Conservation (phyloP, 1,139 yeast genomes). For the Blastobotrys aristatus region DNA sequence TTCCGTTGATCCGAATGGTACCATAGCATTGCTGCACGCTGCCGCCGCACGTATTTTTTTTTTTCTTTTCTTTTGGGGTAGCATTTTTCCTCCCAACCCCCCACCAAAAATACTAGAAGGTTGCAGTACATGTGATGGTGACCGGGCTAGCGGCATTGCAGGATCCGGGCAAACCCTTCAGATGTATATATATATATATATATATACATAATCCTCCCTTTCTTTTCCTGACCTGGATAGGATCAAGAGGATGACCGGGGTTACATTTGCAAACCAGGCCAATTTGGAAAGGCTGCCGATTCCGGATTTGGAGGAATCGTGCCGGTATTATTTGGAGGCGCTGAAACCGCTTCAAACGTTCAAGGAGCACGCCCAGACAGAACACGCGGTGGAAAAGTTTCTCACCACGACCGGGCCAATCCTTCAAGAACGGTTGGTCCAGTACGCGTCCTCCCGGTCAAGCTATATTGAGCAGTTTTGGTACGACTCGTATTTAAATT, state of each 20-base stretch:
- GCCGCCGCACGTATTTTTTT: not conserved
- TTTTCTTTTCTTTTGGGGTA: not conserved
- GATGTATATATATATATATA: too few relatives aligned
- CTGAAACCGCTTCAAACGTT: slow-evolving; percentile 64
- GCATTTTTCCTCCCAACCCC: not conserved
- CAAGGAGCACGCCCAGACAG: slow-evolving; percentile 58
- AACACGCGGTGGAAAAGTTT: slow-evolving; percentile 55
- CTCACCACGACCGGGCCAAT: slow-evolving; percentile 54
- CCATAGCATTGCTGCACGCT: not conserved
- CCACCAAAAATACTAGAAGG: not conserved
- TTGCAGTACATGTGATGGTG: not conserved
- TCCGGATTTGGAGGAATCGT: slow-evolving; percentile 64
- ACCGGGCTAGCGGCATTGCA: slow-evolving; percentile 8
- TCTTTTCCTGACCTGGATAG: too few relatives aligned
- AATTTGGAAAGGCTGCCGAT: slow-evolving; percentile 65
- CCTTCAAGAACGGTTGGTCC: slow-evolving; percentile 58
- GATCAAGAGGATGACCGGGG: slow-evolving; percentile 2
- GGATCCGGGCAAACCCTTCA: too few relatives aligned
- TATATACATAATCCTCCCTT: not conserved
- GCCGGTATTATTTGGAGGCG: slow-evolving; percentile 57
- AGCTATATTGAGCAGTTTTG: slow-evolving; percentile 90
- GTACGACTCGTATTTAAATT: slow-evolving; percentile 83
- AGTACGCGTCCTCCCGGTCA: slow-evolving; percentile 58
- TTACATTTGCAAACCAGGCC: slow-evolving; percentile 55
- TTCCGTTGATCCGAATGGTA: not conserved